These are phyloP conservation scores for Cochlearia excelsa DNA, from an alignment of 345 rosid genomes.

Conservation along the genomic window DNA sequence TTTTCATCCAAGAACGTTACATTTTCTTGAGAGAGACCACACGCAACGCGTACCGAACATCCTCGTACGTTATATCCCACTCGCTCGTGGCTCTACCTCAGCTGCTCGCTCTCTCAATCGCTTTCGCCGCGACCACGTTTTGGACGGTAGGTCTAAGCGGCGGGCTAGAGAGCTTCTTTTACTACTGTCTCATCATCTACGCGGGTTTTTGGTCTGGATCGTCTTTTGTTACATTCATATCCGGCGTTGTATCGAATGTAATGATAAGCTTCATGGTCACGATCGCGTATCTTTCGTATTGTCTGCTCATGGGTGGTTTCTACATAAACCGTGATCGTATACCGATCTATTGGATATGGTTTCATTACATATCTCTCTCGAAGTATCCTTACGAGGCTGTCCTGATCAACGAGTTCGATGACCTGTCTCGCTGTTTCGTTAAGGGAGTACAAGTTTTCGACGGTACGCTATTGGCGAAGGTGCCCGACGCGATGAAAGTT, in stretches of 20 bases:
- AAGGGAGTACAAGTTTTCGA: slow-evolving; percentile 39
- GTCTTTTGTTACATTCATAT: slow-evolving; percentile 47
- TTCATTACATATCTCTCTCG: slow-evolving; percentile 35
- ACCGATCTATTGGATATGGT: slow-evolving; percentile 42
- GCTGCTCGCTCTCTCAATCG: slow-evolving; percentile 43
- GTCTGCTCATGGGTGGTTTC: slow-evolving; percentile 38
- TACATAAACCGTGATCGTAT: slow-evolving; percentile 38
- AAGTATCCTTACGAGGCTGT: slow-evolving; percentile 42
- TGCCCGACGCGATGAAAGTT: slow-evolving; percentile 25
- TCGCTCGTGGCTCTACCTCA: slow-evolving; percentile 45
- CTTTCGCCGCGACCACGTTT: slow-evolving; percentile 44
- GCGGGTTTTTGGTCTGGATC: slow-evolving; percentile 73
- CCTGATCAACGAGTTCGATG: slow-evolving; percentile 35
- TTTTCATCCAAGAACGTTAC: slow-evolving; percentile 57
- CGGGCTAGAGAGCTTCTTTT: slow-evolving; percentile 41
- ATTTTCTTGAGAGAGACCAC: slow-evolving; percentile 73
- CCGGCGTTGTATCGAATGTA: slow-evolving; percentile 47
- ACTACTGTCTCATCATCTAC: slow-evolving; percentile 47
- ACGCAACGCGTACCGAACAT: slow-evolving; percentile 44
- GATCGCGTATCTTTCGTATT: slow-evolving; percentile 46
- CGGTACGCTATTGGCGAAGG: slow-evolving; percentile 26
- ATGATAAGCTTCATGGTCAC: slow-evolving; percentile 43
- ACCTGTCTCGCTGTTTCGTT: slow-evolving; percentile 34
- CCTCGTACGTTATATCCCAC: slow-evolving; percentile 51
- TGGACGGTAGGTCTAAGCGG: slow-evolving; percentile 58